These are phyloP conservation scores for Pleodorina starrii DNA, from an alignment of 139 green algal species.

Conservation along the genomic window DNA sequence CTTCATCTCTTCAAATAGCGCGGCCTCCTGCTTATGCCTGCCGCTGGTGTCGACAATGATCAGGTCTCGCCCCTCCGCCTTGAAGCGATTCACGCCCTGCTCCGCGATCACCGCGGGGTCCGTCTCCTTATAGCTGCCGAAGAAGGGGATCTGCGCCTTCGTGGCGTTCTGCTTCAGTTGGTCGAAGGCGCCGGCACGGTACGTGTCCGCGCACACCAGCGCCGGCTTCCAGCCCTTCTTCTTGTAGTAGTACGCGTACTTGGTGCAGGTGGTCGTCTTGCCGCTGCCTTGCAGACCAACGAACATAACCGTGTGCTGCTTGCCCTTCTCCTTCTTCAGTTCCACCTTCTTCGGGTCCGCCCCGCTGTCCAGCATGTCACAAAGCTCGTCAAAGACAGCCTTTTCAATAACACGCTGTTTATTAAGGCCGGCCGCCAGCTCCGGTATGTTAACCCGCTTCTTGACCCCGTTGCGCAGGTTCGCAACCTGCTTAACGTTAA, in stretches of 20 bases:
- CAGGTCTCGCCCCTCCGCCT: constrained; percentile 84
- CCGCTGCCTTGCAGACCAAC: constrained; percentile 92
- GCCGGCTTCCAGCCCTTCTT: constrained; percentile 97
- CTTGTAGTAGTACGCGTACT: constrained; percentile 97
- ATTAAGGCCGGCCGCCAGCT: constrained; percentile 93
- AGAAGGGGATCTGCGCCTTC: constrained; percentile 94
- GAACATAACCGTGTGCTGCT: constrained; percentile 97
- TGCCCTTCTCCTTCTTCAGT: constrained; percentile 95
- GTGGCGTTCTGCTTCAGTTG: constrained; percentile 99
- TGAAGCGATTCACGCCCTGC: constrained; percentile 94
- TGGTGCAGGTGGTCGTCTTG: constrained; percentile 99
- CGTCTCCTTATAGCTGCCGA: constrained; percentile 95
- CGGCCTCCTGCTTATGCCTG: constrained; percentile 96
- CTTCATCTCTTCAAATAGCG: constrained; percentile 99
- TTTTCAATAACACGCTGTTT: constrained; percentile 95
- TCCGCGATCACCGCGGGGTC: constrained; percentile 95
- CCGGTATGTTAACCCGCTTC: constrained; percentile 90
- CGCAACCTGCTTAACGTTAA: constrained; percentile 90
- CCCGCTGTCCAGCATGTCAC: constrained; percentile 84
- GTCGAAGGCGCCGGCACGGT: constrained; percentile 95
- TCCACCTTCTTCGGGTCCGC: constrained; percentile 75
- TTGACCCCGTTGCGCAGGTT: constrained; percentile 92
- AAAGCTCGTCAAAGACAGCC: constrained; percentile 95
- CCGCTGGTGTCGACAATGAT: constrained; percentile 99
- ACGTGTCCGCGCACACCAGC: constrained; percentile 99